These are phyloP conservation scores for Diaporthe batatas DNA, from an alignment of 2,329 filamentous ascomycete genomes.

Conservation along the genomic window DNA sequence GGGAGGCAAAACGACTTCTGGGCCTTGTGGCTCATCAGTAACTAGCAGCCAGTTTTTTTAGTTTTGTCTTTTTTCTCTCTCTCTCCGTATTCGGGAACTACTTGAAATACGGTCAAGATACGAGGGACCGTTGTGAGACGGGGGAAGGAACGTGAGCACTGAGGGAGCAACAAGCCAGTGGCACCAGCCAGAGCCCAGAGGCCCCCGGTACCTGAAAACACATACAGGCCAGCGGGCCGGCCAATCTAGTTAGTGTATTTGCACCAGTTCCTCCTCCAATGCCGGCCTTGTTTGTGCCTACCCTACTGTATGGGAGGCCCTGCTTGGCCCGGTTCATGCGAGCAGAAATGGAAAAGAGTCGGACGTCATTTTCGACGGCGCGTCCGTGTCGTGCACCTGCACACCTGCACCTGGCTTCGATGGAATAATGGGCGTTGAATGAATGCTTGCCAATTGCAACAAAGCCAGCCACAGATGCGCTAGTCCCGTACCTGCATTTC, in stretches of 20 bases:
- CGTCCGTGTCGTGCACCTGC: not conserved
- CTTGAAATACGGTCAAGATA: slow-evolving; percentile 24
- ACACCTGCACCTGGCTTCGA: not conserved
- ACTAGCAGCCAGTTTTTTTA: slow-evolving; percentile 14
- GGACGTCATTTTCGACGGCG: slow-evolving; percentile 4
- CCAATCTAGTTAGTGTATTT: not conserved
- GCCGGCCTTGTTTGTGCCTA: not conserved
- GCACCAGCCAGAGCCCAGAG: slow-evolving; percentile 4
- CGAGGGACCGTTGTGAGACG: not conserved
- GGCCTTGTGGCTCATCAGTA: not conserved
- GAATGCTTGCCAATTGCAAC: not conserved
- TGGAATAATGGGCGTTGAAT: not conserved
- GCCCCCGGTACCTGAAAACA: slow-evolving; percentile 1
- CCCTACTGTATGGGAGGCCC: slow-evolving; percentile 7
- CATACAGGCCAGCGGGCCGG: slow-evolving; percentile 4
- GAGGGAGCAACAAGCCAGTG: not conserved
- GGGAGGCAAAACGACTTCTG: not conserved
- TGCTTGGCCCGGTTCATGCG: slow-evolving; percentile 24
- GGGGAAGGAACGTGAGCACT: not conserved
- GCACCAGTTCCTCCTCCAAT: not conserved
- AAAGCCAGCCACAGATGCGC: not conserved
- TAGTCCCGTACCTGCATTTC: no score
- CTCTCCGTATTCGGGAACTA: slow-evolving; percentile 13
- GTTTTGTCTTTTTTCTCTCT: no score
- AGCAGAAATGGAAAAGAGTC: not conserved